Evolutionary conservation across 2,329 filamentous ascomycete genomes (phyloP).

Genomic region (Aureobasidium sp.): DNA sequence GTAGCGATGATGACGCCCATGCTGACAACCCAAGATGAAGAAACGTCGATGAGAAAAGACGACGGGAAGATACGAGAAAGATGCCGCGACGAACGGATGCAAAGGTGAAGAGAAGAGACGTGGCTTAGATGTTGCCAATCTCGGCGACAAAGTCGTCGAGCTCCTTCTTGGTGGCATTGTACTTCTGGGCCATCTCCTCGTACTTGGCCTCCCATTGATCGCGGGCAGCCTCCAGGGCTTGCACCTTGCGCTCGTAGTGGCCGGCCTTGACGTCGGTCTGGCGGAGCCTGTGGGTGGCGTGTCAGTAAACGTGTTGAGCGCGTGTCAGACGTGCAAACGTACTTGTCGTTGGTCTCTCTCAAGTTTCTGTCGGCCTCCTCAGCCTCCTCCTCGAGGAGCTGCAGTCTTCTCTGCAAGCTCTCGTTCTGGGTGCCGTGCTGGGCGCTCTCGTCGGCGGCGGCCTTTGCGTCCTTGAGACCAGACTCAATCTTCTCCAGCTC

Average conservation of each 20-base stretch:
- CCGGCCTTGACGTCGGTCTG: conserved; percentile 99
- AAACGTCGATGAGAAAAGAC: background rate
- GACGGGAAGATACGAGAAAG: conserved; percentile 4
- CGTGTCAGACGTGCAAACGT: conserved; percentile 35
- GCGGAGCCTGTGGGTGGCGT: conserved; percentile 61
- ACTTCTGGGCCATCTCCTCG: conserved; percentile 94
- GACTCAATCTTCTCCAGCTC: conserved; percentile 91
- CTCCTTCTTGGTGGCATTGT: conserved; percentile 75
- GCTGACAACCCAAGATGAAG: conserved; percentile 9
- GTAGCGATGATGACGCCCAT: conserved; percentile 12
- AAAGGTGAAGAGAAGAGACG: background rate
- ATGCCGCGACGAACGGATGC: background rate
- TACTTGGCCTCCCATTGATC: conserved; percentile 97
- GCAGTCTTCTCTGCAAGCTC: conserved; percentile 79
- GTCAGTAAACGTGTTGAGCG: background rate
- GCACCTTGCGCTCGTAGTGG: conserved; percentile 98
- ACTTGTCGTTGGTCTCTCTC: conserved; percentile 98
- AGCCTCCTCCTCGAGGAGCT: conserved; percentile 95
- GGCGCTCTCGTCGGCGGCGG: conserved; percentile 69
- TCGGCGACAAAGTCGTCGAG: conserved; percentile 82
- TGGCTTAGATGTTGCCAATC: conserved; percentile 79
- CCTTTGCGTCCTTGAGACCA: conserved; percentile 78
- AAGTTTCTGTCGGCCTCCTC: conserved; percentile 94
- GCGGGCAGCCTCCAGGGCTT: conserved; percentile 83
- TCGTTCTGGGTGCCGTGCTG: conserved; percentile 86